phyloP scores from a whole-genome alignment of 2,329 filamentous ascomycete genomes.

The Scedosporium dehoogii region DNA sequence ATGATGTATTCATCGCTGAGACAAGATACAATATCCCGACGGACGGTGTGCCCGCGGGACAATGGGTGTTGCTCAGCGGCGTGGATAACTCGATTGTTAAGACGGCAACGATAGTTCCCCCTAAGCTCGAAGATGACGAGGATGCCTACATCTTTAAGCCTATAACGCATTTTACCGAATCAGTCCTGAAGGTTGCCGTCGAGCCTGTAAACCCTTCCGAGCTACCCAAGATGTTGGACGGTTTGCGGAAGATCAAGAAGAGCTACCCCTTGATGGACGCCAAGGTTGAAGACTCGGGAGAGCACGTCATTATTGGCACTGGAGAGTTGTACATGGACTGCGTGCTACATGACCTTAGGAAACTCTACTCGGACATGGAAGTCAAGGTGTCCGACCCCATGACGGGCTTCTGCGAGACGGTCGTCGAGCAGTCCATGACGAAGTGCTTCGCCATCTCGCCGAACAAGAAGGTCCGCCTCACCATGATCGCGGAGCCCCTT shows the following conservation, averaged over 20 bases:
- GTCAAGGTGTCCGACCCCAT: conserved; percentile 98
- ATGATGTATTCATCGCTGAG: conserved; percentile 81
- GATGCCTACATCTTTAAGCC: conserved; percentile 94
- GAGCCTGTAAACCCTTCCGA: conserved; percentile 98
- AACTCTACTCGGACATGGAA: conserved; percentile 97
- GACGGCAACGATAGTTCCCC: conserved; percentile 80
- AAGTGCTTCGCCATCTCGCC: conserved; percentile 97
- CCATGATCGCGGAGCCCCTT: conserved; percentile 93
- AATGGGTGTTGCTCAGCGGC: conserved; percentile 82
- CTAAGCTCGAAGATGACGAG: conserved; percentile 73
- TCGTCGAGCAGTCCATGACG: conserved; percentile 92
- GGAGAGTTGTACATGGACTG: conserved; percentile 99
- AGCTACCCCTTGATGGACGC: conserved; percentile 92
- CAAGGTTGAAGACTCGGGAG: conserved; percentile 95
- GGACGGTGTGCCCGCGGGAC: conserved; percentile 86
- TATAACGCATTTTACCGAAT: conserved; percentile 89
- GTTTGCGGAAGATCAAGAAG: conserved; percentile 93
- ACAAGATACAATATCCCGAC: conserved; percentile 88
- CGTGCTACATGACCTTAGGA: conserved; percentile 85
- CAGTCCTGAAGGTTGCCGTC: conserved; percentile 93
- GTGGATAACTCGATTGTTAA: conserved; percentile 98
- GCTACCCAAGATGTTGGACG: conserved; percentile 96
- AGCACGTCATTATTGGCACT: conserved; percentile 90
- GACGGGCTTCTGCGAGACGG: conserved; percentile 94
- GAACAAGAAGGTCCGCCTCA: conserved; percentile 99